Evolutionary conservation across 176 grass and related monocot genomes (phyloP).

Genomic region (Olyra latifolia): DNA sequence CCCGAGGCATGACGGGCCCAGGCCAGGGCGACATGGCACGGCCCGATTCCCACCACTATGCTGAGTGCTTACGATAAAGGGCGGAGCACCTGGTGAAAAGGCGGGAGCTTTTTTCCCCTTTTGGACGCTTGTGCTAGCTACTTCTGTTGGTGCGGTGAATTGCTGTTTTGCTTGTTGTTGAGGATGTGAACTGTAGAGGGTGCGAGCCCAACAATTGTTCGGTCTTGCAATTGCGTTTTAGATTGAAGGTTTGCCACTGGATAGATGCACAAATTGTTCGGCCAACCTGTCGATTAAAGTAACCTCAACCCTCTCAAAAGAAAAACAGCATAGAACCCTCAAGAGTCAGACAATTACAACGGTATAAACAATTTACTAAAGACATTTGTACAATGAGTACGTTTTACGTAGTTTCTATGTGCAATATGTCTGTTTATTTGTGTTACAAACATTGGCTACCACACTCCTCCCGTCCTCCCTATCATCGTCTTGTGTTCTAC

Average conservation of each 20-base stretch:
- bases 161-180: not conserved
- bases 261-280: not conserved
- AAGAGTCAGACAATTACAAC: too few relatives aligned
- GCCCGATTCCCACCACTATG: too few relatives aligned
- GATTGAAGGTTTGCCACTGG: not conserved
- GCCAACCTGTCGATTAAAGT: not conserved
- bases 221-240: not conserved
- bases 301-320: not conserved
- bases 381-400: too few relatives aligned
- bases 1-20: too few relatives aligned
- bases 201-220: not conserved
- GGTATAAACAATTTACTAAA: too few relatives aligned
- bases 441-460: too few relatives aligned
- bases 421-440: too few relatives aligned
- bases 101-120: not conserved
- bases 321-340: too few relatives aligned
- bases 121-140: conserved; percentile 13
- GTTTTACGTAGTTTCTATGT: too few relatives aligned
- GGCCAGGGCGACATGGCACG: too few relatives aligned
- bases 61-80: conserved; percentile 7
- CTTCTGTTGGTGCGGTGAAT: not conserved
- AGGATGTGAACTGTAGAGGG: not conserved
- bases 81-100: not conserved
- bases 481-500: too few relatives aligned
- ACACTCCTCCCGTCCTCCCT: too few relatives aligned